These are phyloP conservation scores for Phytophthora tubulina DNA, from an alignment of 352 stramenopile species.

Conservation along the genomic window DNA sequence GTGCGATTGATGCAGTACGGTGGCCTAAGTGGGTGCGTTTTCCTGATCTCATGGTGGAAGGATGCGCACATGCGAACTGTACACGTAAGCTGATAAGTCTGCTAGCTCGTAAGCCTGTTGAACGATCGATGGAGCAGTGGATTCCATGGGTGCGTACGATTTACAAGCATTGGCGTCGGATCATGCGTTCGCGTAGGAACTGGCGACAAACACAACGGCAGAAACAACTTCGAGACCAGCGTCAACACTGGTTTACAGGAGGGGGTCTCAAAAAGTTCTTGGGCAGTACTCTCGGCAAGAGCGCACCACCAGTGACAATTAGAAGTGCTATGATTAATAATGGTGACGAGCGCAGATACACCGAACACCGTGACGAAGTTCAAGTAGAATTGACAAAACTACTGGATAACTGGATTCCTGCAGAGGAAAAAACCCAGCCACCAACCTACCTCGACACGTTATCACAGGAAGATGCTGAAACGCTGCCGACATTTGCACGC, in stretches of 20 bases:
- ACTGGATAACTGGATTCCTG: conserved; percentile 7
- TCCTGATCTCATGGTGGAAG: too few species aligned
- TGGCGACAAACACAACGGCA: not conserved
- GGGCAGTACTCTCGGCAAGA: not conserved
- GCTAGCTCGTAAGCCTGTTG: too few species aligned
- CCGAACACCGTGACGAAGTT: not conserved
- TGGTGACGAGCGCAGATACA: not conserved
- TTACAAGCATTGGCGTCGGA: not conserved
- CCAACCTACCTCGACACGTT: not conserved
- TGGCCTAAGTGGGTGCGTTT: too few species aligned
- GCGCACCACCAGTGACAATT: not conserved
- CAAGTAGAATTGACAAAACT: conserved; percentile 1
- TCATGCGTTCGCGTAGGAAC: not conserved
- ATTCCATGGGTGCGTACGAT: not conserved
- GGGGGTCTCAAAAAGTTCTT: not conserved
- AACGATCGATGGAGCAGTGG: too few species aligned
- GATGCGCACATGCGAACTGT: too few species aligned
- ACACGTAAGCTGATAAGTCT: too few species aligned
- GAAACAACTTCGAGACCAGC: not conserved
- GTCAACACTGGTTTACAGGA: not conserved
- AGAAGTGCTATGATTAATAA: not conserved
- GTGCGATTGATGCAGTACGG: too few species aligned
- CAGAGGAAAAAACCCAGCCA: not conserved
- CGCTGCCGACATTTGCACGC: too few species aligned
- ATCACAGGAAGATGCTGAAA: not conserved